Conservation (phyloP, 23 red algal genomes). For the Gracilaria gracilis region DNA sequence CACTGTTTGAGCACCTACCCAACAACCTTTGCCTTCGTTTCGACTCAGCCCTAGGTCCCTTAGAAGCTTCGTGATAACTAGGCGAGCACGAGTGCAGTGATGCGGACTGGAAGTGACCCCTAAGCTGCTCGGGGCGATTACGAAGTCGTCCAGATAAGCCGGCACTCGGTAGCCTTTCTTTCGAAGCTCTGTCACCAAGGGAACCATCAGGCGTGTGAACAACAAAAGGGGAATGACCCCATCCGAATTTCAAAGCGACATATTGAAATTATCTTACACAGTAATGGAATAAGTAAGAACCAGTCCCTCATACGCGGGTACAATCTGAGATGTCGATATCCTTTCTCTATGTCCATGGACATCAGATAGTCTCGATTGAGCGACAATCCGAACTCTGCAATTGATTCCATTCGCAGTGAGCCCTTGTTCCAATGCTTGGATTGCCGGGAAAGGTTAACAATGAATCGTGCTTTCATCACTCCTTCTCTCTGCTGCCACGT, state of each 20-base stretch:
- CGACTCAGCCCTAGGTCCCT: background rate
- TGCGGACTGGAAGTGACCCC: background rate
- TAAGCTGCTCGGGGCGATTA: background rate
- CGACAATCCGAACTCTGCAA: slow-evolving; percentile 26
- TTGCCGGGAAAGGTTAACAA: slow-evolving; percentile 37
- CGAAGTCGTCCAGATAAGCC: slow-evolving; percentile 32
- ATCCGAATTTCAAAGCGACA: slow-evolving; percentile 9
- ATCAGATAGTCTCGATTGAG: slow-evolving; percentile 35
- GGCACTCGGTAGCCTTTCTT: background rate
- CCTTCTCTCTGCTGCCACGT: background rate
- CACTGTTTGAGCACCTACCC: background rate
- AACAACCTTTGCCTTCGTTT: slow-evolving; percentile 9
- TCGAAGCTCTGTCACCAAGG: background rate
- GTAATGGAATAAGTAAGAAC: slow-evolving; percentile 32
- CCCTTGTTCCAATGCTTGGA: slow-evolving; percentile 18
- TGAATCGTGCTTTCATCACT: slow-evolving; percentile 13
- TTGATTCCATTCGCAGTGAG: slow-evolving; percentile 23
- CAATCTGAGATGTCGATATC: slow-evolving; percentile 24
- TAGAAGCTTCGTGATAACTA: background rate
- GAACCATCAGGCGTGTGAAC: slow-evolving; percentile 11
- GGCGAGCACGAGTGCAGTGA: background rate
- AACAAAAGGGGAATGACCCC: slow-evolving; percentile 8
- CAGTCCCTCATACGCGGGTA: background rate
- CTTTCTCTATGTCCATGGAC: slow-evolving; percentile 20
- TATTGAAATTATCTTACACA: background rate